phyloP scores from a whole-genome alignment of 805 yeast genomes.

The Kazachstania taianensis region DNA sequence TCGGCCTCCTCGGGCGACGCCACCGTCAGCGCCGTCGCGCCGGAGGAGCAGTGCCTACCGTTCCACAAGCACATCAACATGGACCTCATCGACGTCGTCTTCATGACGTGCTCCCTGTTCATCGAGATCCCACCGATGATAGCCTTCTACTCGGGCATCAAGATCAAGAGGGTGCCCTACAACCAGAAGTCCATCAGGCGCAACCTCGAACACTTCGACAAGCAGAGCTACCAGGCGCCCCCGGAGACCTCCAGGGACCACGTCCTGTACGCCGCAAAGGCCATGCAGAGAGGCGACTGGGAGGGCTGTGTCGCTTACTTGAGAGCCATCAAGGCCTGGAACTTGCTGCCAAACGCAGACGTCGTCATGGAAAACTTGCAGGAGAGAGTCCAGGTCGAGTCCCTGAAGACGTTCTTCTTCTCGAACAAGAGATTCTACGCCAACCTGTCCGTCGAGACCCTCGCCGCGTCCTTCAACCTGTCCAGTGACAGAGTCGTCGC shows the following conservation, averaged over 20 bases:
- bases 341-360: slow-evolving; percentile 60
- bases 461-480: slow-evolving; percentile 60
- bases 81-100: slow-evolving; percentile 89
- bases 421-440: slow-evolving; percentile 69
- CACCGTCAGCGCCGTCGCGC: slow-evolving; percentile 6
- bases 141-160: slow-evolving; percentile 47
- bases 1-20: slow-evolving; percentile 12
- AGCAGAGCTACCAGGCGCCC: slow-evolving; percentile 93
- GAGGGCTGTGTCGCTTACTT: slow-evolving; percentile 60
- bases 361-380: slow-evolving; percentile 60
- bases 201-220: slow-evolving; percentile 83
- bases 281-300: slow-evolving; percentile 89
- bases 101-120: slow-evolving; percentile 79
- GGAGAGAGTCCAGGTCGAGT: slow-evolving; percentile 76
- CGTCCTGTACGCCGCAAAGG: slow-evolving; percentile 84
- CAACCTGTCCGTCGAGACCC: slow-evolving; percentile 57
- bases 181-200: slow-evolving; percentile 81
- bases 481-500: slow-evolving; percentile 45
- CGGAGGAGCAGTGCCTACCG: slow-evolving; percentile 59
- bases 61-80: slow-evolving; percentile 97
- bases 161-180: slow-evolving; percentile 47
- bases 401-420: slow-evolving; percentile 86
- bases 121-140: slow-evolving; percentile 90
- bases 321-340: slow-evolving; percentile 60
- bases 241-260: slow-evolving; percentile 94